These are phyloP conservation scores for Immersiporthe knoxdaviesiana DNA, from an alignment of 2,329 filamentous ascomycete species.

Conservation along the genomic window DNA sequence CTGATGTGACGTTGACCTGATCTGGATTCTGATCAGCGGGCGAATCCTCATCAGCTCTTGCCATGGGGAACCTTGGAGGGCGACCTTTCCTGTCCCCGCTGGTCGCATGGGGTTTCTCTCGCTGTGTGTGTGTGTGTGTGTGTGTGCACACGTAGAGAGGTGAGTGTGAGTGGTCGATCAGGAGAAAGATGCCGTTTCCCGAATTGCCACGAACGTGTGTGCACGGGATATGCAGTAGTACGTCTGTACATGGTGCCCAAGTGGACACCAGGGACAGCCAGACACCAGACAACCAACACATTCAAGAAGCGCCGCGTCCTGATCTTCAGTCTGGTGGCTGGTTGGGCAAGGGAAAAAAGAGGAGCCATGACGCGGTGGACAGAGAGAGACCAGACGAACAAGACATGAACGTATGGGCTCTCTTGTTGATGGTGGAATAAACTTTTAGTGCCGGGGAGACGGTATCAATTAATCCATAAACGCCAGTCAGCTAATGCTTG, in stretches of 20 bases:
- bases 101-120: background rate
- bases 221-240: constrained; percentile 2
- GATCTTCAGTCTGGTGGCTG: constrained; percentile 16
- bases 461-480: background rate
- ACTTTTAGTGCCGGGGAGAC: background rate
- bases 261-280: constrained; percentile 3
- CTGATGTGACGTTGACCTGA: background rate
- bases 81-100: background rate
- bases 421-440: background rate
- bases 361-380: constrained; percentile 14
- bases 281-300: background rate
- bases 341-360: constrained; percentile 4
- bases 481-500: background rate
- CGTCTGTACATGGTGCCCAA: too few relatives aligned
- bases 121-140: too few relatives aligned
- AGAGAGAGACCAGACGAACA: background rate
- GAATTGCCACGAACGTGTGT: background rate
- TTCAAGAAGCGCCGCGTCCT: background rate
- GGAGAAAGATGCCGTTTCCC: constrained; percentile 2
- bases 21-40: background rate
- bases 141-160: background rate
- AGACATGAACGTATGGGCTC: background rate
- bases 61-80: background rate
- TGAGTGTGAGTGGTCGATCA: background rate
- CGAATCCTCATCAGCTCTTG: background rate